Conservation (phyloP, 345 rosid genomes). For the Eucalyptus paniculata region DNA sequence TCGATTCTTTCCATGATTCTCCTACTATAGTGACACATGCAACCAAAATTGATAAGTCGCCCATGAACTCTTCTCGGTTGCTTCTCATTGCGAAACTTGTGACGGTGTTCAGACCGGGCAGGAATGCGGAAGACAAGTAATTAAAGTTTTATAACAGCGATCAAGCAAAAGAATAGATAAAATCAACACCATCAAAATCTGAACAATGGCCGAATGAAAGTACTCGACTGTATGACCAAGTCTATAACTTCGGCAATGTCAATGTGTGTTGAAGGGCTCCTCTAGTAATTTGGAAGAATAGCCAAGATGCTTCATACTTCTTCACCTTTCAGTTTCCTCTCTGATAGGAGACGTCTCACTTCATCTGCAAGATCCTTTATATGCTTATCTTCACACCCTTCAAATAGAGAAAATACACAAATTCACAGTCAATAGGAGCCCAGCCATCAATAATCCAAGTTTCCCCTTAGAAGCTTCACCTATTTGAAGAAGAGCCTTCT, state of each 20-base stretch:
- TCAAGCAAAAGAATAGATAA: not conserved
- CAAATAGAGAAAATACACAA: not conserved
- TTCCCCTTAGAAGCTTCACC: slow-evolving; percentile 16
- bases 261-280: not conserved
- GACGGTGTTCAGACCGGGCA: not conserved
- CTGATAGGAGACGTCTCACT: slow-evolving; percentile 46
- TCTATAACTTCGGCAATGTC: not conserved
- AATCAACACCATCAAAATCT: not conserved
- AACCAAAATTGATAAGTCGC: not conserved
- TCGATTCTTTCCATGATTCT: not conserved
- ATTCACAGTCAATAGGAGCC: not conserved
- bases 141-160: not conserved
- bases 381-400: slow-evolving; percentile 67
- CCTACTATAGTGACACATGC: not conserved
- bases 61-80: not conserved
- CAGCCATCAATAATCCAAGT: not conserved
- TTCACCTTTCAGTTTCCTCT: not conserved
- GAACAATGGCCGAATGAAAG: not conserved
- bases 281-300: not conserved
- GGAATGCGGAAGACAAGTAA: not conserved
- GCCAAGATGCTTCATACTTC: not conserved
- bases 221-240: not conserved
- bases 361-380: slow-evolving; percentile 61
- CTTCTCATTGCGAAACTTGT: not conserved
- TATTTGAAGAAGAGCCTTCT: slow-evolving; percentile 46